Percentiles rank a stretch among this genome's conserved stretches.
Conservation (phyloP, 1,284 basidiomycete species). For the Ustilago loliicola region DNA sequence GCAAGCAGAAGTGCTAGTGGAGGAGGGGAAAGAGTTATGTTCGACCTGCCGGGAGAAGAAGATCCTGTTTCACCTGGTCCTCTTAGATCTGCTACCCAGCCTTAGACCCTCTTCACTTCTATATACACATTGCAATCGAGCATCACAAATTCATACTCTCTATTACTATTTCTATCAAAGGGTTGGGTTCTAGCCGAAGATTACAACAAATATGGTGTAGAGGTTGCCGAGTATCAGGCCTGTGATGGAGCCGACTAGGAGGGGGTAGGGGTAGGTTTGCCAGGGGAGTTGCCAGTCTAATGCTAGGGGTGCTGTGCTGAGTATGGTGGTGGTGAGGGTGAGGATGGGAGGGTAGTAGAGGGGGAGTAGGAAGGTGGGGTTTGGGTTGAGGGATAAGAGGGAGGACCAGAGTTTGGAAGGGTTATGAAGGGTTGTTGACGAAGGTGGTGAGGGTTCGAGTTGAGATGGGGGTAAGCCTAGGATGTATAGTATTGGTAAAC, state of each 20-base stretch:
- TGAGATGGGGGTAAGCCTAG: constrained; percentile 17
- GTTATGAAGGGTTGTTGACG: constrained; percentile 8
- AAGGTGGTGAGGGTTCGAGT: not conserved
- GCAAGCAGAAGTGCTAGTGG: not conserved
- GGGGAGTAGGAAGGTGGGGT: constrained; percentile 28
- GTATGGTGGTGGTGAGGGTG: not conserved
- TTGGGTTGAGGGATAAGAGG: constrained; percentile 22
- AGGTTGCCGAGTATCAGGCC: constrained; percentile 16
- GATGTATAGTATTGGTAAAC: constrained; percentile 16
- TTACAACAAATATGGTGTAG: constrained; percentile 15
- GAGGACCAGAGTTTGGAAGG: constrained; percentile 2
- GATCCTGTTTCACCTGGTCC: not conserved
- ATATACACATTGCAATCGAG: not conserved
- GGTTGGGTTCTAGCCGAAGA: constrained; percentile 24
- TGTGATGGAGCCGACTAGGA: constrained; percentile 18
- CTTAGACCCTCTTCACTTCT: not conserved
- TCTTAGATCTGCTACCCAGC: not conserved
- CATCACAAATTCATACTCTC: too few species aligned
- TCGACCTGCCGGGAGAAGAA: not conserved
- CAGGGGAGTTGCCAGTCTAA: constrained; percentile 34
- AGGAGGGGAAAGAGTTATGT: not conserved
- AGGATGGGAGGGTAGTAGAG: constrained; percentile 32
- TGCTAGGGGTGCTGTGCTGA: constrained; percentile 8
- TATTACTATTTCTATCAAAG: not conserved
- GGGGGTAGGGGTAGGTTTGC: constrained; percentile 48